Evolutionary conservation across 2,329 filamentous ascomycete species (phyloP).

Genomic region (Alternaria sp.): DNA sequence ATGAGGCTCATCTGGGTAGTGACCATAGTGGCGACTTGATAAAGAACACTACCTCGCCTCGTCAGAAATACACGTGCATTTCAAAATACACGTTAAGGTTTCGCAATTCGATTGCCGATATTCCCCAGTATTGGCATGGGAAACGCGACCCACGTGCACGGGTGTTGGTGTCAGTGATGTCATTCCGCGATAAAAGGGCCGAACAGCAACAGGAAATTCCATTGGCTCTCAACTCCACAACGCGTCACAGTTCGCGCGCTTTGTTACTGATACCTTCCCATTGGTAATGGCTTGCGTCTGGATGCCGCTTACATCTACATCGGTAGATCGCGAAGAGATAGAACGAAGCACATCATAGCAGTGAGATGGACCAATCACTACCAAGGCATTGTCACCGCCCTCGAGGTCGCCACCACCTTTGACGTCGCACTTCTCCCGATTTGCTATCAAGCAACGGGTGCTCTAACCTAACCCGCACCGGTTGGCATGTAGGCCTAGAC

Average conservation of each 20-base stretch:
- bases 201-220: background rate
- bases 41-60: background rate
- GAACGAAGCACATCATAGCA: background rate
- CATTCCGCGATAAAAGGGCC: background rate
- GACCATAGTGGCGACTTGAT: background rate
- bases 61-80: background rate
- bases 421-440: conserved; percentile 17
- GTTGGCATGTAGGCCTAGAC: conserved; percentile 1
- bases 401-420: conserved; percentile 14
- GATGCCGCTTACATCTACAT: conserved; percentile 15
- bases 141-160: background rate
- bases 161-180: background rate
- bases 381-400: conserved; percentile 11
- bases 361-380: conserved; percentile 14
- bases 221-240: conserved; percentile 4
- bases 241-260: conserved; percentile 16
- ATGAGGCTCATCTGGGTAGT: background rate
- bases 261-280: conserved; percentile 3
- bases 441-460: conserved; percentile 7
- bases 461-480: conserved; percentile 12
- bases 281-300: conserved; percentile 23
- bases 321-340: conserved; percentile 1
- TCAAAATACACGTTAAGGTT: background rate
- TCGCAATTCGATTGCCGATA: background rate
- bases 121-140: conserved; percentile 1